These are phyloP conservation scores for Ampelocalamus luodianensis DNA, from an alignment of 176 grass and related monocot species.

Conservation along the genomic window DNA sequence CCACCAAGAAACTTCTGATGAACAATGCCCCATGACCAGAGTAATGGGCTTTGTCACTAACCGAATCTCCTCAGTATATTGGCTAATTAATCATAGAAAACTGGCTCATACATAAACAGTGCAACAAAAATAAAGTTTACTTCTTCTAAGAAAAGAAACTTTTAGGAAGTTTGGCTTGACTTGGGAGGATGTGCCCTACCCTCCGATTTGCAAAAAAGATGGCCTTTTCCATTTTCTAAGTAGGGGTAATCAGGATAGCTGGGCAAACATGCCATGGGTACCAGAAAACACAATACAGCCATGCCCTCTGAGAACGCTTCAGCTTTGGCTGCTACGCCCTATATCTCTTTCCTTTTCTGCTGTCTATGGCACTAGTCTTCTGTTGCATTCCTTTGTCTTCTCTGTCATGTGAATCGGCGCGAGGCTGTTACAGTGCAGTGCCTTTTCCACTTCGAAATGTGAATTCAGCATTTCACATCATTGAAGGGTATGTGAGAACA, in stretches of 20 bases:
- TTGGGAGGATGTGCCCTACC: background rate
- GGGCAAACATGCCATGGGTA: background rate
- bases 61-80: background rate
- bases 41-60: background rate
- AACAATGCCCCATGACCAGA: background rate
- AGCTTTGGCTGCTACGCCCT: background rate
- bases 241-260: background rate
- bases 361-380: background rate
- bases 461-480: background rate
- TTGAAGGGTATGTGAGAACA: background rate
- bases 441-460: background rate
- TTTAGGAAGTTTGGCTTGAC: background rate
- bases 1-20: background rate
- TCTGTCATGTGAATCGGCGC: background rate
- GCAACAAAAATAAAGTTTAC: conserved; percentile 12
- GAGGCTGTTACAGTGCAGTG: background rate
- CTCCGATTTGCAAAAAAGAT: background rate
- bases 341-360: background rate
- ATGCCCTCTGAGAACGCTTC: background rate
- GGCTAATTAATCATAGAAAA: background rate
- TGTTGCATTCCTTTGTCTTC: conserved; percentile 25
- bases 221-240: background rate
- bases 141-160: background rate
- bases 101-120: background rate
- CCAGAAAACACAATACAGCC: background rate